Evolutionary conservation across 306 rosid genomes (phyloP).

Genomic region (Casuarina glauca): DNA sequence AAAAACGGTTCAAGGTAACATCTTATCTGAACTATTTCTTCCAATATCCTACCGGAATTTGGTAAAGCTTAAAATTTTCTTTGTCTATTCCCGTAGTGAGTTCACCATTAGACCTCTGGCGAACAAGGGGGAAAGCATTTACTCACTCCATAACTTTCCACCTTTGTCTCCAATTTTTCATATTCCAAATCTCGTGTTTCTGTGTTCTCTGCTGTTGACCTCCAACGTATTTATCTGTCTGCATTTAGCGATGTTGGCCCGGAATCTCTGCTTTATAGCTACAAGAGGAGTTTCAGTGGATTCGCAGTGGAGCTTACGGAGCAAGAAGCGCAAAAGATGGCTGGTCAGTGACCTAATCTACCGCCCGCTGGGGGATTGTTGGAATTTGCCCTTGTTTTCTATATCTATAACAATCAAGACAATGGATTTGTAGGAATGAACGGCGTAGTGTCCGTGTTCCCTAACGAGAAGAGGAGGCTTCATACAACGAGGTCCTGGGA

Average conservation of each 20-base stretch:
- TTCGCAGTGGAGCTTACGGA: slow-evolving; percentile 38
- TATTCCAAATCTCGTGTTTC: too few relatives aligned
- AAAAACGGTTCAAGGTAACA: too few relatives aligned
- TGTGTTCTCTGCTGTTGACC: too few relatives aligned
- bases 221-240: background rate
- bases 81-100: too few relatives aligned
- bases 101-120: too few relatives aligned
- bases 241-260: slow-evolving; percentile 23
- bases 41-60: too few relatives aligned
- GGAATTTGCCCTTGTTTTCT: background rate
- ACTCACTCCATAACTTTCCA: too few relatives aligned
- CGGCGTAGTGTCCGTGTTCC: slow-evolving; percentile 38
- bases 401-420: background rate
- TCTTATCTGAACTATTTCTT: too few relatives aligned
- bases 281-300: slow-evolving; percentile 44
- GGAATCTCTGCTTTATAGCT: slow-evolving; percentile 27
- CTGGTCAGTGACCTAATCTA: slow-evolving; percentile 20
- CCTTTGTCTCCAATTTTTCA: too few relatives aligned
- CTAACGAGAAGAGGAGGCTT: background rate
- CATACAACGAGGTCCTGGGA: slow-evolving; percentile 57
- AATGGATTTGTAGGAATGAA: slow-evolving; percentile 29
- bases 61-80: too few relatives aligned
- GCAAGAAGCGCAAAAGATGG: slow-evolving; percentile 34
- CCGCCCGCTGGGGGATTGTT: too few relatives aligned
- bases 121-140: too few relatives aligned